Base-by-base conservation (phyloP, 2,329 filamentous ascomycete species). In the Hymenoscyphus salicellus region DNA sequence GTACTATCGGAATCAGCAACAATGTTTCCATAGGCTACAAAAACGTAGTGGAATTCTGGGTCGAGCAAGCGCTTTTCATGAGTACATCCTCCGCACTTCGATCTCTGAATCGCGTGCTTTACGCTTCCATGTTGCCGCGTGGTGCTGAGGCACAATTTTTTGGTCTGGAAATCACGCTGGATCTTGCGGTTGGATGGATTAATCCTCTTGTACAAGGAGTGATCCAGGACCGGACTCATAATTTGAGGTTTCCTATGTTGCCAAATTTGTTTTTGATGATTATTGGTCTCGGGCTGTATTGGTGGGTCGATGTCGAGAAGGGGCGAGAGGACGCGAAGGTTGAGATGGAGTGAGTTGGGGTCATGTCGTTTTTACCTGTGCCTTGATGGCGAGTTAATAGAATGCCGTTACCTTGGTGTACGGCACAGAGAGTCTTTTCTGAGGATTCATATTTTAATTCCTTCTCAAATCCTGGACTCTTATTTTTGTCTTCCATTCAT, bases 141-240 rank as follows among this genome's bases (percentile, higher is more conserved):
- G 60, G 60, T 26, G 60, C 43, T 28, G 60, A 61, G 20, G 60
- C 60, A 41, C 60, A 61, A 17, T 61, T 61, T 28, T 61, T 55
- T 17, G 60, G 60, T 38, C 49, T 61, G n/a, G 60, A 61, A 38
- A 33, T 55, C 20, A 61, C 60, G 10, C 30, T 61, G n/a, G 60
- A 61, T 61, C 46, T 61, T 49, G 60, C 60, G 2, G 36, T 38
- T n/a, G 60, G 60, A n/a, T 61, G 60, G 60, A 61, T 61, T 20
- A 61, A 61, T 20, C 43, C 60, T 16, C 30, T 61, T 6, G 60
- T 61, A 5, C 60, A 61, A 32, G 60, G 60, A n/a, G 60, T 61
- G 7, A 61, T 61, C 26, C 60, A 61, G 16, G 38, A 61, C 20
- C 43, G 60, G 28, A 61, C 60, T 7, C 60, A 61, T 28, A 61